Percentiles rank a stretch among this genome's conserved stretches.
These are phyloP conservation scores for Fusarium pseudonygamai DNA, from an alignment of 2,329 filamentous ascomycete species.

Conservation along the genomic window DNA sequence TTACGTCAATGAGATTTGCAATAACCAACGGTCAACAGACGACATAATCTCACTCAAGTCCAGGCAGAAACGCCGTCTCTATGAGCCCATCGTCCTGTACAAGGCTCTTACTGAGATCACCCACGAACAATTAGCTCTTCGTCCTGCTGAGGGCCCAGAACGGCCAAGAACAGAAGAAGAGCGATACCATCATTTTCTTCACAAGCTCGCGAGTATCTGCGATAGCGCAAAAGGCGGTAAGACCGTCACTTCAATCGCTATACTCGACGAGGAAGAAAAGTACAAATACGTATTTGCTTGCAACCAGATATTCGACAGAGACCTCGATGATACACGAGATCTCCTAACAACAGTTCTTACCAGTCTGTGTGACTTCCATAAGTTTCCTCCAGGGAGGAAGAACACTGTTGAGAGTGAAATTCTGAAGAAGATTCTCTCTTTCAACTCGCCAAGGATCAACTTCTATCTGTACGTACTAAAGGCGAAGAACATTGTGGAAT, in stretches of 20 bases:
- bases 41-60: constrained; percentile 5
- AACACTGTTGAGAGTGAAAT: not conserved
- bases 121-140: constrained; percentile 2
- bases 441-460: constrained; percentile 30
- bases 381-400: fast-evolving
- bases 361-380: constrained; percentile 3
- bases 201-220: constrained; percentile 46
- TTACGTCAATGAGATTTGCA: fast-evolving
- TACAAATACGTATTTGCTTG: constrained; percentile 47
- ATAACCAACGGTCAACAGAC: not conserved
- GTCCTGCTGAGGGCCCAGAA: not conserved
- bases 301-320: constrained; percentile 31
- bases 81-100: constrained; percentile 43
- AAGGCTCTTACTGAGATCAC: constrained; percentile 37
- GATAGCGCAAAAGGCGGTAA: constrained; percentile 42
- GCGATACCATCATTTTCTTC: constrained; percentile 43
- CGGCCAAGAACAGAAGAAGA: constrained; percentile 30
- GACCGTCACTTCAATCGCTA: constrained; percentile 45
- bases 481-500: not conserved
- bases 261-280: constrained; percentile 41
- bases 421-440: constrained; percentile 29
- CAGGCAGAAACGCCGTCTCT: constrained; percentile 41
- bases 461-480: constrained; percentile 27
- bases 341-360: constrained; percentile 28
- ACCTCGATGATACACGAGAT: not conserved